phyloP scores from a whole-genome alignment of 192 early-diverging fungal species.

The Mortierella antarctica region DNA sequence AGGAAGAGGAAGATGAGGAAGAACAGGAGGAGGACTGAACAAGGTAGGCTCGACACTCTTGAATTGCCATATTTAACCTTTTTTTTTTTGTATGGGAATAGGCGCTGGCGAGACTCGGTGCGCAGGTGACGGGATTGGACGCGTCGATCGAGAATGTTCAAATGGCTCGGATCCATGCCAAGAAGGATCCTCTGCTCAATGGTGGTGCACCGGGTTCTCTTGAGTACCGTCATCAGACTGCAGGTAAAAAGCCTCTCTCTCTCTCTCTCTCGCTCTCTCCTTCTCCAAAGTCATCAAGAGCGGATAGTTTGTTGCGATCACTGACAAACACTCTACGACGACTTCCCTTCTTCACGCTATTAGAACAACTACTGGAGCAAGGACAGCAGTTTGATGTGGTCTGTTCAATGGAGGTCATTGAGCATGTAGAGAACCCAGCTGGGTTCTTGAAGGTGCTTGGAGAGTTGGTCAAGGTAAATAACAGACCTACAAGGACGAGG shows the following conservation, averaged over 20 bases:
- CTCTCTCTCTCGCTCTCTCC: too few species aligned
- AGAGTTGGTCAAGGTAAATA: conserved; percentile 69
- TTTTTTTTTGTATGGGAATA: conserved; percentile 11
- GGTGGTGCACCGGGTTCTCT: conserved; percentile 60
- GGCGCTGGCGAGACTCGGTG: conserved; percentile 83
- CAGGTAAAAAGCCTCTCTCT: too few species aligned
- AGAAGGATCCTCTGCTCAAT: conserved; percentile 72
- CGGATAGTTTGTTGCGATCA: too few species aligned
- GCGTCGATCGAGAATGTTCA: conserved; percentile 86
- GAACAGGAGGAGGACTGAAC: too few species aligned
- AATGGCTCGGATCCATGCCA: conserved; percentile 80
- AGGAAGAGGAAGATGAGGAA: too few species aligned
- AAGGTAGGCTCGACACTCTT: not conserved
- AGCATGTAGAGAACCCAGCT: conserved; percentile 85
- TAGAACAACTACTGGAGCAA: conserved; percentile 70
- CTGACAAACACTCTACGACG: not conserved
- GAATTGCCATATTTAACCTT: not conserved
- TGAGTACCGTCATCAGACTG: conserved; percentile 75
- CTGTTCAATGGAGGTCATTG: conserved; percentile 90
- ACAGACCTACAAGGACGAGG: not conserved
- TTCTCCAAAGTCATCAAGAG: not conserved
- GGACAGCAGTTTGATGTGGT: conserved; percentile 80
- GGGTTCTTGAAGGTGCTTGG: conserved; percentile 77
- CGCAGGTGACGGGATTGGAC: conserved; percentile 81
- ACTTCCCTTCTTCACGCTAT: not conserved